Evolutionary conservation across 2,329 filamentous ascomycete genomes (phyloP), one percentile per base, ranked within the genome.

Genomic region (Boeremia lycopersici): DNA sequence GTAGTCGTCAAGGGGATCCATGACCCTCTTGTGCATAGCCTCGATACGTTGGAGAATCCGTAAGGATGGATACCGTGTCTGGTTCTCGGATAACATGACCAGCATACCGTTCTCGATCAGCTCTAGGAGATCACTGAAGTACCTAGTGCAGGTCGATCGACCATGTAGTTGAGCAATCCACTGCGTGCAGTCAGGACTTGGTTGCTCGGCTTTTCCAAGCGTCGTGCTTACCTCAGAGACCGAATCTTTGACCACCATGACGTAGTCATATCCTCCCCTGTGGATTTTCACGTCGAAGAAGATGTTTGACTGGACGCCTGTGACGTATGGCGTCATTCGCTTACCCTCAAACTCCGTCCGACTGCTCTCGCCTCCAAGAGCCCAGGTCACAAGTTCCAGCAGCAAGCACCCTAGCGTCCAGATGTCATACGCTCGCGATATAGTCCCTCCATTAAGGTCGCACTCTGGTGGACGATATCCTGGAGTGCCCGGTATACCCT

Each of bases 351-450:
- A 64, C 2, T 31, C 13, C 7, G 26, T n/a, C 2, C 40, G 25
- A 4, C 41, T 7, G 1, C n/a, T 13, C 12, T 30, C 19, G 1
- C 62, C 62, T 2, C 47, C 53, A 6, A 64, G 38, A 6, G 19
- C 15, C 63, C 63, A 66, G 28, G 54, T 59, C 4, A 60, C 47
- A 38, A 59, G 36, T 34, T 66, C 63, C 9, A 66, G 23, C 0
- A 64, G 30, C 5, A 66, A 25, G 29, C 63, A 66, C 12, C 62
- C 63, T 30, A 63, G 48, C 1, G 60, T 59, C 63, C 63, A 66
- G 19, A 64, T 63, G 40, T 66, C 63, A 28, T 54, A 61, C 4
- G 58, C 42, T 10, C 58, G 41, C 2, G 56, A 53, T 2, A 63
- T 59, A 2, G 25, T 56, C 8, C 55, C 56, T 6, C 52, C 58